Evolutionary conservation across 2,329 filamentous ascomycete species (phyloP), one percentile per base, ranked within the genome.

Genomic region (Chaetothyriales sp.): DNA sequence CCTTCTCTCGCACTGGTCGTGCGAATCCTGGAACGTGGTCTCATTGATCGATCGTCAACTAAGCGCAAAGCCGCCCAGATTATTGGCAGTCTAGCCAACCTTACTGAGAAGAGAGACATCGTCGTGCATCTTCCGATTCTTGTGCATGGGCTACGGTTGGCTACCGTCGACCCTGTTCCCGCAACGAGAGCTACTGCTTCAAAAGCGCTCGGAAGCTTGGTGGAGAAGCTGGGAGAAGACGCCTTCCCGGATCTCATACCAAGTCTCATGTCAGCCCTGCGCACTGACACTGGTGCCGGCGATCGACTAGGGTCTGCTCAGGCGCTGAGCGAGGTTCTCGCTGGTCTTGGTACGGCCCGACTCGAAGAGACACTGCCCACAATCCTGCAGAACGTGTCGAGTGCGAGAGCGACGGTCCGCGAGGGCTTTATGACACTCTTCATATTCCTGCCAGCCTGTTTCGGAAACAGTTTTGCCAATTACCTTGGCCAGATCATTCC

Each of bases 351-450:
- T 59, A 98, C 92, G 1, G 79, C 85, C 48, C 85, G 92, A 60
- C 73, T 98, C 60, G 92, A 98, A 68, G 94, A 98, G 70, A 97
- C 89, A 4, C 74, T 98, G 46, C 94, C 92, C 43, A 95, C 90
- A 10, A 95, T 98, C 61, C 72, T 98, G 43, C 90, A 97, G 64
- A 98, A 98, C 63, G 90, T 95, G 59, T 83, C 88, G 60, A 97
- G 90, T 62, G 81, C 84, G 60, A 95, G 95, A 69, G 67, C 92
- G 18, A 82, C 89, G 51, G 88, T 98, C 58, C 83, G 92, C 62
- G 92, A 98, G 74, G 92, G 92, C 46, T 98, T 98, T 73, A 98
- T 98, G 92, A 95, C 92, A 6, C 78, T 98, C 43, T 98, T 98
- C 71, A 97, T 98, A 60, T 98, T 95, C 78, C 81, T 98, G 72